These are phyloP conservation scores for Theileria annulata DNA, from an alignment of 169 alveolate genomes.

Conservation along the genomic window DNA sequence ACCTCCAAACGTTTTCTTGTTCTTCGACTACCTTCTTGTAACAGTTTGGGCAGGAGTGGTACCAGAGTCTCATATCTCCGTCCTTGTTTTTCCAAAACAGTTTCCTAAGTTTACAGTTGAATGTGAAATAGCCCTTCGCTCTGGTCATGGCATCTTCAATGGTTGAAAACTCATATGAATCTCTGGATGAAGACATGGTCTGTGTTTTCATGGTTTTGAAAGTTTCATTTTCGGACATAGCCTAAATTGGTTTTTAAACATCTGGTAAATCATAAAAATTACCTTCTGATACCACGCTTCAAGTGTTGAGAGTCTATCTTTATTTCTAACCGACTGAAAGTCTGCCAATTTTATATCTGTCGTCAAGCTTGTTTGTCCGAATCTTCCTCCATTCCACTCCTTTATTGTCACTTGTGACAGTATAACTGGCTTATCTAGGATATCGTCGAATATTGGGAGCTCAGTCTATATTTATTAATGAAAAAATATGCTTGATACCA, in stretches of 20 bases:
- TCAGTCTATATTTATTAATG: constrained; percentile 55
- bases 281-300: constrained; percentile 69
- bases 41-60: constrained; percentile 75
- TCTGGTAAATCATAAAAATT: neutral
- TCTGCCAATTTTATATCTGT: constrained; percentile 66
- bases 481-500: constrained; percentile 24
- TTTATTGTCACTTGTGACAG: constrained; percentile 49
- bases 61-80: constrained; percentile 66
- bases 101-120: constrained; percentile 67
- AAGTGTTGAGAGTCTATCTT: constrained; percentile 52
- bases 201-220: constrained; percentile 68
- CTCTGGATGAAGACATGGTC: constrained; percentile 47
- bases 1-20: constrained; percentile 60
- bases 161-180: constrained; percentile 59
- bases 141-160: constrained; percentile 39
- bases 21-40: constrained; percentile 69
- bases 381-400: constrained; percentile 76
- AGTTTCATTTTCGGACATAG: constrained; percentile 56
- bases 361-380: constrained; percentile 56
- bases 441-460: constrained; percentile 50
- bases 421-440: constrained; percentile 40
- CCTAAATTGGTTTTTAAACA: constrained; percentile 6
- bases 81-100: constrained; percentile 76
- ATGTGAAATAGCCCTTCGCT: constrained; percentile 65
- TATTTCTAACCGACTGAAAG: constrained; percentile 58